Conservation (phyloP, 2,329 filamentous ascomycete species). For the Fusarium sambucinum region DNA sequence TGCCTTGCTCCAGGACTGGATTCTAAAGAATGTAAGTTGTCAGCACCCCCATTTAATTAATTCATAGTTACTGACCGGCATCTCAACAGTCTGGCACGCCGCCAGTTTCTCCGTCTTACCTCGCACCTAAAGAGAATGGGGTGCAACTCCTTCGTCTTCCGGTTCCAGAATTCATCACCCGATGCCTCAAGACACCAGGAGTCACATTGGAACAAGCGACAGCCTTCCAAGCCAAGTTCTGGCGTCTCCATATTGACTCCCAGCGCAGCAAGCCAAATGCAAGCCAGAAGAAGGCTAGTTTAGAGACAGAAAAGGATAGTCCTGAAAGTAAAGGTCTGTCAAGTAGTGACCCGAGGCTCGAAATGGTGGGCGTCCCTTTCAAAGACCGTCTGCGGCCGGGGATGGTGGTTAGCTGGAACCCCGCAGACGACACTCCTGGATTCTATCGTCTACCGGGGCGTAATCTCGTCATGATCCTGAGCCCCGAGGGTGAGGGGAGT, state of each 20-base stretch:
- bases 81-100: slow-evolving; percentile 55
- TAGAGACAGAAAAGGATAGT: background rate
- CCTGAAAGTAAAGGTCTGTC: slow-evolving; percentile 24
- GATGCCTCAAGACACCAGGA: slow-evolving; percentile 55
- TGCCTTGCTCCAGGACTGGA: slow-evolving; percentile 55
- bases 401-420: slow-evolving; percentile 56
- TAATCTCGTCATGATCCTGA: slow-evolving; percentile 53
- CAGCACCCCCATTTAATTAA: background rate
- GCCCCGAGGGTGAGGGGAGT: slow-evolving; percentile 38
- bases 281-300: background rate
- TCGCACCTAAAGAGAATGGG: slow-evolving; percentile 59
- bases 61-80: background rate
- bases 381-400: slow-evolving; percentile 57
- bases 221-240: slow-evolving; percentile 58
- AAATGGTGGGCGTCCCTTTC: slow-evolving; percentile 50
- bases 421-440: slow-evolving; percentile 28
- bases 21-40: slow-evolving; percentile 55
- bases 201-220: slow-evolving; percentile 56
- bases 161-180: slow-evolving; percentile 54
- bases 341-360: slow-evolving; percentile 50
- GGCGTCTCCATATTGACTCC: slow-evolving; percentile 58
- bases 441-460: slow-evolving; percentile 32
- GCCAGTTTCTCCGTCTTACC: slow-evolving; percentile 48
- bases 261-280: slow-evolving; percentile 33
- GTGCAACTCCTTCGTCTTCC: slow-evolving; percentile 57